A percentile compares a stretch with the other conserved stretches of the same genome.
phyloP scores from a whole-genome alignment of 306 rosid genomes.

The Crataegus laevigata region DNA sequence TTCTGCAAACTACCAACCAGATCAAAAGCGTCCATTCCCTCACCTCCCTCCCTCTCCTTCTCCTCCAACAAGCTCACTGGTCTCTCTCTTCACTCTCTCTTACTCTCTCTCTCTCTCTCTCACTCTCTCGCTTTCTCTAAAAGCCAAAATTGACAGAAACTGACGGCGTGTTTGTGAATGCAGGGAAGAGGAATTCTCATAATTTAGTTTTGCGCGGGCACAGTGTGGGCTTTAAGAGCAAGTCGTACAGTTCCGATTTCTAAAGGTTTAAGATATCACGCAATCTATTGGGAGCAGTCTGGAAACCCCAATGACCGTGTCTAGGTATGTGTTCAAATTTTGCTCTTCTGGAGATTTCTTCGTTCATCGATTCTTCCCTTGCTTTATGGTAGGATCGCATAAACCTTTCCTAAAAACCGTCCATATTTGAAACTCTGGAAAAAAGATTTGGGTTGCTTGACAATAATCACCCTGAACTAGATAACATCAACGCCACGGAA shows the following conservation, averaged over 20 bases:
- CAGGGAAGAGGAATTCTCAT: constrained; percentile 31
- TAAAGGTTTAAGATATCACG: constrained; percentile 75
- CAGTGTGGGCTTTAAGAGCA: constrained; percentile 29
- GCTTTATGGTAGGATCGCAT: constrained; percentile 28
- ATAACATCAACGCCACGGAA: constrained; percentile 26
- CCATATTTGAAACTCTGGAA: constrained; percentile 38
- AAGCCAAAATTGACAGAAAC: constrained; percentile 4
- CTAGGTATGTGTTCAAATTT: too few species aligned
- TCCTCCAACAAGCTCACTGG: neutral
- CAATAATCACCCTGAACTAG: constrained; percentile 21
- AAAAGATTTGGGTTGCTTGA: constrained; percentile 39
- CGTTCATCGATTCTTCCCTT: constrained; percentile 31
- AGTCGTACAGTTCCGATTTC: constrained; percentile 54
- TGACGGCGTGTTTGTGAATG: constrained; percentile 1
- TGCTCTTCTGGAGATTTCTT: constrained; percentile 41
- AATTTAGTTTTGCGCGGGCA: constrained; percentile 25
- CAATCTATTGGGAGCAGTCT: constrained; percentile 88
- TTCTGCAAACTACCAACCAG: too few species aligned
- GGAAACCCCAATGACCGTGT: constrained; percentile 29
- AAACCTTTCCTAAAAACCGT: constrained; percentile 29
- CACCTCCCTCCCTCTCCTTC: too few species aligned
- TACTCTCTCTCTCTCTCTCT: too few species aligned
- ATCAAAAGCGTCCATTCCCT: too few species aligned
- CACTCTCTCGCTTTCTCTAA: neutral
- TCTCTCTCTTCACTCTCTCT: neutral